A percentile compares a stretch with the other conserved stretches of the same genome.
Evolutionary conservation across 108 stramenopile species (phyloP).

Genomic region (Mediolabrus comicus): DNA sequence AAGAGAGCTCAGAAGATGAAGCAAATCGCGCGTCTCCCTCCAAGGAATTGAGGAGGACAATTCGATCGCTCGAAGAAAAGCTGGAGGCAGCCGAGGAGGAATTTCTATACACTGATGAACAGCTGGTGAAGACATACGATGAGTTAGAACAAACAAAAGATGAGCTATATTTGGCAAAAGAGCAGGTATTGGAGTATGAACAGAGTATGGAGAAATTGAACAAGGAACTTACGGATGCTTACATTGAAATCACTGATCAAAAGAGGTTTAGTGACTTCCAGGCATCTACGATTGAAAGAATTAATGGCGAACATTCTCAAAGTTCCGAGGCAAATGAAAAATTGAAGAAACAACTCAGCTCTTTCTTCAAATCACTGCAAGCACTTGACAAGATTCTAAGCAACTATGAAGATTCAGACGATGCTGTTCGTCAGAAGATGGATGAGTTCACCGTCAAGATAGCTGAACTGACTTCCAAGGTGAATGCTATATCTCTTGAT

Average conservation of each 20-base stretch:
- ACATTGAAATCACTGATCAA: conserved; percentile 15
- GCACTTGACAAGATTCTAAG: conserved; percentile 36
- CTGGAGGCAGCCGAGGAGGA: conserved; percentile 16
- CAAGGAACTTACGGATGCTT: conserved; percentile 13
- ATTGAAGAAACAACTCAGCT: conserved; percentile 22
- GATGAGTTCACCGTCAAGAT: conserved; percentile 28
- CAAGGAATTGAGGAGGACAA: conserved; percentile 32
- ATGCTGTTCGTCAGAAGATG: conserved; percentile 16
- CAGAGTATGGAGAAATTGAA: conserved; percentile 1
- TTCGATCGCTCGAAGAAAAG: conserved; percentile 1
- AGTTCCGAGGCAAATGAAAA: conserved; percentile 23
- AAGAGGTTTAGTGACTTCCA: conserved; percentile 24
- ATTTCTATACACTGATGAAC: conserved; percentile 17
- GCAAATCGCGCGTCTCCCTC: conserved; percentile 6
- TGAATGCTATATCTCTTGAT: conserved; percentile 2
- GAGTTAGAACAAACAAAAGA: conserved; percentile 20
- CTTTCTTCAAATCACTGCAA: conserved; percentile 29
- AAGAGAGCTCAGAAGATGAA: background rate
- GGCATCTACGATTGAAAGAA: conserved; percentile 16
- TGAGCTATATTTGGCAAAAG: conserved; percentile 18
- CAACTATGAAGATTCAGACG: conserved; percentile 36
- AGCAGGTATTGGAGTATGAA: conserved; percentile 3
- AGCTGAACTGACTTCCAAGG: conserved; percentile 17
- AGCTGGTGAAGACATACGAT: conserved; percentile 13
- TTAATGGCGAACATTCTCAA: conserved; percentile 6